These are phyloP conservation scores for Asclepias syriaca DNA, from an alignment of 257 asterid species.

Conservation along the genomic window DNA sequence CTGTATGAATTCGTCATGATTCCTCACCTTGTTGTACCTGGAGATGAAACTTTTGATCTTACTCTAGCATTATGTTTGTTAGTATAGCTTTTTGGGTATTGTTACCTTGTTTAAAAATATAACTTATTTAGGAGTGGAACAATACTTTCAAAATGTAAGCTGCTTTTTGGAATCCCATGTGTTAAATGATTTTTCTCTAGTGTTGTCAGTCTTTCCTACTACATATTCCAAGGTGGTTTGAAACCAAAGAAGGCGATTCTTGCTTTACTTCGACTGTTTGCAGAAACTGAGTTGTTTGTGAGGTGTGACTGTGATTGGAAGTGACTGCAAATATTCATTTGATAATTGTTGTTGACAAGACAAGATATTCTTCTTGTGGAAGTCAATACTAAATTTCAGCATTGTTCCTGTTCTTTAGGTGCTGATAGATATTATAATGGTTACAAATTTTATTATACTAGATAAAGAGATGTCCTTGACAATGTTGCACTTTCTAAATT, in stretches of 20 bases:
- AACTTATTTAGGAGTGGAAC: no score
- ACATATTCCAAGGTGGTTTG: neutral
- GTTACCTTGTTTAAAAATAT: no score
- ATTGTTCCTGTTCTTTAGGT: neutral
- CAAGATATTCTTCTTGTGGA: neutral
- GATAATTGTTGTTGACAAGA: no score
- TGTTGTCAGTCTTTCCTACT: neutral
- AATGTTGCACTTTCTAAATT: neutral
- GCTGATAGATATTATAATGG: neutral
- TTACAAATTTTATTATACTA: neutral
- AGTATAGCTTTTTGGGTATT: no score
- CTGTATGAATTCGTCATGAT: no score
- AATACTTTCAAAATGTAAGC: neutral
- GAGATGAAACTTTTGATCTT: no score
- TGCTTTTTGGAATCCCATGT: neutral
- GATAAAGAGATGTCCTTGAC: neutral
- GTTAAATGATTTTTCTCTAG: neutral
- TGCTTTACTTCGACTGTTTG: neutral
- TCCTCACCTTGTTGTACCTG: no score
- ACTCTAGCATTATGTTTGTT: no score
- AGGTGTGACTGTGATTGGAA: neutral
- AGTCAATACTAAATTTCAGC: neutral
- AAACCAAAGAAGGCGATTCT: neutral
- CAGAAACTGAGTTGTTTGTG: neutral
- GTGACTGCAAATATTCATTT: neutral